Evolutionary conservation across 2,329 filamentous ascomycete genomes (phyloP).

Genomic region (Neofusicoccum sp.): DNA sequence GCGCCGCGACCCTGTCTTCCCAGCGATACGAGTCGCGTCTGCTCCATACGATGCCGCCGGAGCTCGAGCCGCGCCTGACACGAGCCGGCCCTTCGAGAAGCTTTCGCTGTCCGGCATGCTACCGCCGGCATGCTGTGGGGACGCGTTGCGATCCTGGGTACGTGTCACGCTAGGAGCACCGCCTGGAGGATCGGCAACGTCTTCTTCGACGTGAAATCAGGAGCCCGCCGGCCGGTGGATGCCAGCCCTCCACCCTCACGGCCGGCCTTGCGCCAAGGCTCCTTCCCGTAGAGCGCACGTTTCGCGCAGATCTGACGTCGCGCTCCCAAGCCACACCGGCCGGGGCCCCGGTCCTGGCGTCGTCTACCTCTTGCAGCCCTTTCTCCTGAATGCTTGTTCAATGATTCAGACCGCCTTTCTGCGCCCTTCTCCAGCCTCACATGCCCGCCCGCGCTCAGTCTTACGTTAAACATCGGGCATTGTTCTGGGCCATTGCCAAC

Average conservation of each 20-base stretch:
- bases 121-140: not conserved
- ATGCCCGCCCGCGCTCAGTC: not conserved
- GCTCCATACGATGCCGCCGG: constrained; percentile 2
- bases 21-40: constrained; percentile 6
- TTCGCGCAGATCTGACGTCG: constrained; percentile 9
- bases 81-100: not conserved
- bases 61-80: constrained; percentile 14
- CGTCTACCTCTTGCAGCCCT: constrained; percentile 15
- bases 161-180: not conserved
- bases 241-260: not conserved
- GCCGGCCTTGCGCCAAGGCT: constrained; percentile 1
- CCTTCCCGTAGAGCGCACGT: not conserved
- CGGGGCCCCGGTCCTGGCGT: constrained; percentile 5
- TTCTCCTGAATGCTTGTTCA: constrained; percentile 11
- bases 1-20: not conserved
- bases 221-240: not conserved
- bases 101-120: not conserved
- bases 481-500: not conserved
- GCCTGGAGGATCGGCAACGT: not conserved
- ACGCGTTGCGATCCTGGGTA: not conserved
- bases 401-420: constrained; percentile 15
- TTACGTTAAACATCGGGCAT: not conserved
- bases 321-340: not conserved
- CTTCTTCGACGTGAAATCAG: not conserved
- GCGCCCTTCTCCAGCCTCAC: not conserved